Evolutionary conservation across 495 filamentous ascomycete genomes (phyloP).

Genomic region (Bacidia gigantensis): DNA sequence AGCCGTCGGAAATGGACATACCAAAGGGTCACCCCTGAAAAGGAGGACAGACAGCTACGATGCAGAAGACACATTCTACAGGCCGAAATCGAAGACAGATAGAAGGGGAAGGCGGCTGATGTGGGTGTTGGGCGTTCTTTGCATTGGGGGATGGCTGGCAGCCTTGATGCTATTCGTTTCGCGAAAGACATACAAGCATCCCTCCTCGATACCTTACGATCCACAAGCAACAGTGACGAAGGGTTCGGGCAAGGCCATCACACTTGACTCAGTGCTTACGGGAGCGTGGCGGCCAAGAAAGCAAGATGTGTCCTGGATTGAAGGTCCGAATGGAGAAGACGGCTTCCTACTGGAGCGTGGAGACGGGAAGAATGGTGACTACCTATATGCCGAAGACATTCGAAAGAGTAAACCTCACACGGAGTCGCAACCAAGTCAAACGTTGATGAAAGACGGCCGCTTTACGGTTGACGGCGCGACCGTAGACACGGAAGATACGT

Average conservation of each 20-base stretch:
- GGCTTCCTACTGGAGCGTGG: conserved; percentile 63
- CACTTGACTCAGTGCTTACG: conserved; percentile 61
- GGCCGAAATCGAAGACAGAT: conserved; percentile 41
- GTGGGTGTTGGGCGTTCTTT: conserved; percentile 51
- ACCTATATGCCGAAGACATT: conserved; percentile 79
- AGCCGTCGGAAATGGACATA: conserved; percentile 17
- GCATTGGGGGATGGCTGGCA: conserved; percentile 65
- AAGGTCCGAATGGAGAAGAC: conserved; percentile 71
- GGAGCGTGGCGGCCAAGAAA: conserved; percentile 55
- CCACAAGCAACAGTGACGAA: conserved; percentile 47
- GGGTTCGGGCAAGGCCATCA: conserved; percentile 64
- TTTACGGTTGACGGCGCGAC: conserved; percentile 44
- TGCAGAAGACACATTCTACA: conserved; percentile 32
- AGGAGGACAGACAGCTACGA: conserved; percentile 19
- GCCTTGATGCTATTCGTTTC: conserved; percentile 64
- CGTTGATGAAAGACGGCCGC: conserved; percentile 55
- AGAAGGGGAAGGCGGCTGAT: conserved; percentile 49
- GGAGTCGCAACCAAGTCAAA: conserved; percentile 36
- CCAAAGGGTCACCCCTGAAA: conserved; percentile 16
- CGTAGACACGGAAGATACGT: conserved; percentile 42
- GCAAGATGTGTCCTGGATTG: conserved; percentile 79
- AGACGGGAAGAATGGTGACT: conserved; percentile 44
- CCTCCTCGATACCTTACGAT: conserved; percentile 48
- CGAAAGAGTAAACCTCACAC: conserved; percentile 37
- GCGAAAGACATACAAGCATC: conserved; percentile 48